These are phyloP conservation scores for Boletus sensibilis DNA, from an alignment of 768 basidiomycete genomes.

Conservation along the genomic window DNA sequence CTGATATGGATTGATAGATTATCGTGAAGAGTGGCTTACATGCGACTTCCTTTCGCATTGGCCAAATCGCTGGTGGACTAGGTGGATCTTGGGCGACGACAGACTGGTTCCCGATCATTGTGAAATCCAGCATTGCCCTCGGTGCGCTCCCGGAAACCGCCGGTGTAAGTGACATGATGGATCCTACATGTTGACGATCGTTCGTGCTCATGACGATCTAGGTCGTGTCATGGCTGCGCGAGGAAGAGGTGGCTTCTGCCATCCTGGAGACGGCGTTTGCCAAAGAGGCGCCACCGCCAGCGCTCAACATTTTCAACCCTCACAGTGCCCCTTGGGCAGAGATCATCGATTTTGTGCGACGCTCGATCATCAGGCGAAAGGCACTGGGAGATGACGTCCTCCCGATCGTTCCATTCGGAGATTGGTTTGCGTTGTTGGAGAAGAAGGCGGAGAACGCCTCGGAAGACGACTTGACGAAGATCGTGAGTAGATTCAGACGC, in stretches of 20 bases:
- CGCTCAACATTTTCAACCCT: conserved; percentile 42
- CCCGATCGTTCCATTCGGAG: conserved; percentile 32
- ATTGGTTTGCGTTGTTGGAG: conserved; percentile 36
- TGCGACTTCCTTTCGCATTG: conserved; percentile 41
- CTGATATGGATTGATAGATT: conserved; percentile 24
- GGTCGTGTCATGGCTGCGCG: conserved; percentile 45
- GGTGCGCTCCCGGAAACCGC: conserved; percentile 30
- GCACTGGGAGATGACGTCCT: conserved; percentile 11
- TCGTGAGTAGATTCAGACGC: conserved; percentile 26
- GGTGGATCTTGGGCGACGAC: conserved; percentile 43
- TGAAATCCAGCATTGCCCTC: conserved; percentile 33
- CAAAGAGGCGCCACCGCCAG: conserved; percentile 14
- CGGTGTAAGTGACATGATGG: conserved; percentile 31
- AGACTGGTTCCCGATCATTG: conserved; percentile 48
- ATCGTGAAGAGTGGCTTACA: conserved; percentile 39
- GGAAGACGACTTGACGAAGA: conserved; percentile 28
- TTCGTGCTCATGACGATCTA: conserved; percentile 9
- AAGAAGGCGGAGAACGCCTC: conserved; percentile 16
- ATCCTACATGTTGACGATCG: too few species aligned
- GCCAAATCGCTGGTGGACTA: conserved; percentile 44
- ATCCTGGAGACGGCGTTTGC: conserved; percentile 32
- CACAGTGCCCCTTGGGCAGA: conserved; percentile 32
- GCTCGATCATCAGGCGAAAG: conserved; percentile 14
- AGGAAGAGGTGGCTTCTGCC: conserved; percentile 36
- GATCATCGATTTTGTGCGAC: conserved; percentile 28